Conservation (phyloP, 2,329 filamentous ascomycete genomes). For the Chalaropsis thielavioides region DNA sequence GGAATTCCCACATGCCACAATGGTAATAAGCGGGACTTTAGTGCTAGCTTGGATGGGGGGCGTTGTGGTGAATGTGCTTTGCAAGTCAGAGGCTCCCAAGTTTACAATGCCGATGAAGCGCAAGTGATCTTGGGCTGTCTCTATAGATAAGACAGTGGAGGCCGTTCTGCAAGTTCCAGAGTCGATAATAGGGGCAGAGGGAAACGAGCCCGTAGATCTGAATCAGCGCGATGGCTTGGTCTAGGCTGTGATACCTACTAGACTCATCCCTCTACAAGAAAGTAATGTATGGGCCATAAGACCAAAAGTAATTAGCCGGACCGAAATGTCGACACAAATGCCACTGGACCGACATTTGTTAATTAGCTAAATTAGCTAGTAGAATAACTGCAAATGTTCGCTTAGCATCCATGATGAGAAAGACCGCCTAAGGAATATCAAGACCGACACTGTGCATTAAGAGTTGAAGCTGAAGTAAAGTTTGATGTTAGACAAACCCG, state of each 20-base stretch:
- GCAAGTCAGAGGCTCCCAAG: too few relatives aligned
- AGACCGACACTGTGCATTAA: not conserved
- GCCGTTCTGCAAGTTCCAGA: not conserved
- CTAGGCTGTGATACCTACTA: not conserved
- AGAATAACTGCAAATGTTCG: too few relatives aligned
- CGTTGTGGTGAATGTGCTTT: too few relatives aligned
- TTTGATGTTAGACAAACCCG: not conserved
- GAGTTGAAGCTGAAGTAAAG: conserved; percentile 1
- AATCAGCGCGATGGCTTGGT: not conserved
- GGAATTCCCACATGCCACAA: too few relatives aligned
- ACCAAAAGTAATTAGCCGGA: not conserved
- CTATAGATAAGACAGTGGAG: not conserved
- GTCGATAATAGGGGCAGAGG: not conserved
- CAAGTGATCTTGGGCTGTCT: not conserved
- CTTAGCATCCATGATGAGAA: not conserved
- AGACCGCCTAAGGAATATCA: too few relatives aligned
- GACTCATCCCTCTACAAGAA: not conserved
- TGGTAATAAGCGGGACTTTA: too few relatives aligned
- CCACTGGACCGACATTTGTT: not conserved
- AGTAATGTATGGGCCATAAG: not conserved
- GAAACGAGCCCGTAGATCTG: not conserved
- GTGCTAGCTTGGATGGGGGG: too few relatives aligned
- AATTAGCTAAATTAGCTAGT: not conserved
- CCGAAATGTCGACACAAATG: not conserved
- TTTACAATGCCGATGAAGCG: too few relatives aligned